Evolutionary conservation across 2,329 filamentous ascomycete species (phyloP).

Genomic region (Leptographium galeiforme): DNA sequence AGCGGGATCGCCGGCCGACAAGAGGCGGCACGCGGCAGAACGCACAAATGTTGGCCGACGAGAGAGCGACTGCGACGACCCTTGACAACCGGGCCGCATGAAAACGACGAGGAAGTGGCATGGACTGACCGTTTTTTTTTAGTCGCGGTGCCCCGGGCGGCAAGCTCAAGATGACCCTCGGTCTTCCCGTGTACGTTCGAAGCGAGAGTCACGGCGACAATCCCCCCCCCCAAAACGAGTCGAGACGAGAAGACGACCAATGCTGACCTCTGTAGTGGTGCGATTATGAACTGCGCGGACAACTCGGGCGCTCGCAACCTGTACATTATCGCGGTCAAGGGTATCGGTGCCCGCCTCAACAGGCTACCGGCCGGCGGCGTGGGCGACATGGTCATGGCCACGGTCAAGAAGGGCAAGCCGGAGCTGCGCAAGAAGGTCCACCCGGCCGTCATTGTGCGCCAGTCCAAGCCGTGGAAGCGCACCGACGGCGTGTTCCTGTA

Average conservation of each 20-base stretch:
- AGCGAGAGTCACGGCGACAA: no score
- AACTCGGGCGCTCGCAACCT: slow-evolving; percentile 98
- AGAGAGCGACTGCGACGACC: no score
- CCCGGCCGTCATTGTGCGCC: slow-evolving; percentile 70
- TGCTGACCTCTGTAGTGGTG: slow-evolving; percentile 50
- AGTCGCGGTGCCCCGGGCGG: slow-evolving; percentile 90
- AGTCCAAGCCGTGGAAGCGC: slow-evolving; percentile 97
- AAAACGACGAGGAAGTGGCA: neutral
- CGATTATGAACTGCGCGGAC: slow-evolving; percentile 99
- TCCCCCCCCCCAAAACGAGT: slow-evolving; percentile 10
- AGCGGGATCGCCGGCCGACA: neutral
- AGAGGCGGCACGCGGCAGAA: neutral
- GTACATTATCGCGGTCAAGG: slow-evolving; percentile 99
- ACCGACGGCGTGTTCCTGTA: slow-evolving; percentile 98
- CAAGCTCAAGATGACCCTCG: slow-evolving; percentile 99
- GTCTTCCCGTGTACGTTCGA: slow-evolving; percentile 91
- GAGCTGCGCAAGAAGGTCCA: slow-evolving; percentile 99
- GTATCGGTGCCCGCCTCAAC: slow-evolving; percentile 94
- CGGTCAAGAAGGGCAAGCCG: slow-evolving; percentile 99
- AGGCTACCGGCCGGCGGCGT: slow-evolving; percentile 93
- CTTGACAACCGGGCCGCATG: no score
- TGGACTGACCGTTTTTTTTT: slow-evolving; percentile 1
- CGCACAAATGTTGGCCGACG: no score
- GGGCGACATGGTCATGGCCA: slow-evolving; percentile 99
- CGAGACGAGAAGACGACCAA: neutral